Evolutionary conservation across 106 monocot species (phyloP).

Genomic region (Allium fistulosum): DNA sequence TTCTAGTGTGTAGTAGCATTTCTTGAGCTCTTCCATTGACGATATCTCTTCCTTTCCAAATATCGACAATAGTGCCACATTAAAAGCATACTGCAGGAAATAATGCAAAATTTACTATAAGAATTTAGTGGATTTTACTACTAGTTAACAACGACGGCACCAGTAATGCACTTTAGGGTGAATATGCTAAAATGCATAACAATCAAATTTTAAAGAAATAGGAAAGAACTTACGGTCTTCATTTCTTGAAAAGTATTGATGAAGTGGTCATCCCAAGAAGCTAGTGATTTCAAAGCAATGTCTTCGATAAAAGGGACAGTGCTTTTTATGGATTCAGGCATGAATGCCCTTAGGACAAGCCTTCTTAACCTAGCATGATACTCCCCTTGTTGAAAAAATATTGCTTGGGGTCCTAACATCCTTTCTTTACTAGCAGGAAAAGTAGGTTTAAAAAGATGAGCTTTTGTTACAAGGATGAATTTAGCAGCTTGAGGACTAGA

Average conservation of each 20-base stretch:
- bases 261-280: conserved; percentile 50
- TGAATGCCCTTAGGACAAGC: conserved; percentile 80
- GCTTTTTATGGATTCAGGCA: conserved; percentile 50
- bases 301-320: conserved; percentile 45
- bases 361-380: conserved; percentile 63
- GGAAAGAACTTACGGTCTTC: conserved; percentile 53
- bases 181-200: too few species aligned
- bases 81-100: conserved; percentile 55
- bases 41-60: conserved; percentile 48
- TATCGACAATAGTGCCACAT: conserved; percentile 79
- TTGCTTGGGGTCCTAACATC: conserved; percentile 76
- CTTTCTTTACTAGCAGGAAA: conserved; percentile 94
- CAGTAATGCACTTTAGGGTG: not conserved
- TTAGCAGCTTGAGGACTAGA: conserved; percentile 56
- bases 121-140: too few species aligned
- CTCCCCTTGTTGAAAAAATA: conserved; percentile 88
- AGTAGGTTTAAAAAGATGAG: conserved; percentile 87
- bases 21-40: conserved; percentile 57
- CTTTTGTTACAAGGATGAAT: conserved; percentile 67
- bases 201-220: too few species aligned
- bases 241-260: conserved; percentile 87
- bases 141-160: not conserved
- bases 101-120: too few species aligned
- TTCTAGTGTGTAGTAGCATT: conserved; percentile 71
- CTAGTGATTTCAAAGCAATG: conserved; percentile 39